A percentile compares a stretch with the other conserved stretches of the same genome.
Conservation (phyloP, 768 basidiomycete species). For the Lactarius deliciosus region DNA sequence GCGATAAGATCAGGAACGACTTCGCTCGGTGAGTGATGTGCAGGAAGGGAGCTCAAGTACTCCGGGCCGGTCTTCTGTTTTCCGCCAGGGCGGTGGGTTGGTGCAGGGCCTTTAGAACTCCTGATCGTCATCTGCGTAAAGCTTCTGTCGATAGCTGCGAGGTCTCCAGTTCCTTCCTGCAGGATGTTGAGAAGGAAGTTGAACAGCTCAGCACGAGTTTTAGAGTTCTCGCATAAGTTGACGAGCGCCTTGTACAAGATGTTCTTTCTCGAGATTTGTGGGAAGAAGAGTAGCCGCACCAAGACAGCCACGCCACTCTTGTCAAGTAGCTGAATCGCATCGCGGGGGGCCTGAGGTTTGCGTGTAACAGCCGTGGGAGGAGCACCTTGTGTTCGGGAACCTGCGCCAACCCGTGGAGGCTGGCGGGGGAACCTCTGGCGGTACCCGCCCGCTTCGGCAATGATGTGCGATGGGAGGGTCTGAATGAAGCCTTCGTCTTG, state of each 20-base stretch:
- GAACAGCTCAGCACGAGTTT: slow-evolving; percentile 89
- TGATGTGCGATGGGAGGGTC: slow-evolving; percentile 78
- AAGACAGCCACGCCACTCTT: slow-evolving; percentile 85
- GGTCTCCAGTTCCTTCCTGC: slow-evolving; percentile 93
- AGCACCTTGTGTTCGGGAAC: slow-evolving; percentile 22
- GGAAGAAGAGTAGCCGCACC: slow-evolving; percentile 93
- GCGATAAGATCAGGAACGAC: slow-evolving; percentile 90
- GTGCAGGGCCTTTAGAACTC: slow-evolving; percentile 48
- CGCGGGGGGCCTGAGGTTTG: slow-evolving; percentile 62
- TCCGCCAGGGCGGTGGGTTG: slow-evolving; percentile 49
- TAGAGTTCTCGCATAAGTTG: slow-evolving; percentile 93
- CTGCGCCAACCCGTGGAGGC: slow-evolving; percentile 19
- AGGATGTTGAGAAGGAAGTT: slow-evolving; percentile 91
- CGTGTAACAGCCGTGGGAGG: slow-evolving; percentile 38
- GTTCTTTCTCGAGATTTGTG: slow-evolving; percentile 84
- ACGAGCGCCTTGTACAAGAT: slow-evolving; percentile 86
- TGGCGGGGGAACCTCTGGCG: slow-evolving; percentile 48
- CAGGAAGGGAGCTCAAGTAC: slow-evolving; percentile 47
- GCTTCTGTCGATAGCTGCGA: slow-evolving; percentile 88
- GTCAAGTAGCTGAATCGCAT: slow-evolving; percentile 92
- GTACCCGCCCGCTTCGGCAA: slow-evolving; percentile 77
- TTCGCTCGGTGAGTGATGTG: slow-evolving; percentile 63
- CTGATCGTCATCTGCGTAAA: slow-evolving; percentile 89
- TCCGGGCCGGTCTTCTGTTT: slow-evolving; percentile 70
- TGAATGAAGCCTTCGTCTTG: slow-evolving; percentile 84